Conservation (phyloP, 345 rosid genomes). For the Pistacia integerrima region DNA sequence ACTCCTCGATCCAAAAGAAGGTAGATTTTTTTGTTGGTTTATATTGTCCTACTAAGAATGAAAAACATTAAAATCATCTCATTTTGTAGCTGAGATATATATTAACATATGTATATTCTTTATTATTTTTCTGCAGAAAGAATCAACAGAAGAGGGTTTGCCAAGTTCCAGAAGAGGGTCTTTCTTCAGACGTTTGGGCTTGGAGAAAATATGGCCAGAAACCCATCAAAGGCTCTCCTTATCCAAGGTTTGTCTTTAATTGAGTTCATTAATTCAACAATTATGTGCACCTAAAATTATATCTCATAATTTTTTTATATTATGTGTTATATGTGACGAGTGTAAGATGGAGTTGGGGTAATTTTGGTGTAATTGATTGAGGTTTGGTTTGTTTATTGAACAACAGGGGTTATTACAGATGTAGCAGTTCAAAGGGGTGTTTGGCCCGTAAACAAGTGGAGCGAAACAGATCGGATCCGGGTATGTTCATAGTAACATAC, state of each 20-base stretch:
- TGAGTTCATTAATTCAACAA: background rate
- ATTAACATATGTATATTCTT: constrained; percentile 1
- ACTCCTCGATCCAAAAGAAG: constrained; percentile 85
- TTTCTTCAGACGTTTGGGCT: constrained; percentile 95
- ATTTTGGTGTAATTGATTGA: constrained; percentile 4
- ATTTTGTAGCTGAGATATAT: background rate
- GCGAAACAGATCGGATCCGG: constrained; percentile 94
- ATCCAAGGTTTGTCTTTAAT: constrained; percentile 62
- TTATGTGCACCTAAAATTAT: no score
- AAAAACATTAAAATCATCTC: background rate
- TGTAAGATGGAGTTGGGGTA: background rate
- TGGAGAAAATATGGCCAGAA: constrained; percentile 99
- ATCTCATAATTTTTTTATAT: background rate
- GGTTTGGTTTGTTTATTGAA: constrained; percentile 11
- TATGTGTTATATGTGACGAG: background rate
- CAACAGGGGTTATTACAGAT: constrained; percentile 90
- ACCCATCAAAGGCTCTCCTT: constrained; percentile 99
- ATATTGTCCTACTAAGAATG: background rate
- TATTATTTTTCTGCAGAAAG: constrained; percentile 51
- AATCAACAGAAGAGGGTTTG: constrained; percentile 82
- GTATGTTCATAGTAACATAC: constrained; percentile 86
- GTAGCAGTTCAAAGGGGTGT: constrained; percentile 95
- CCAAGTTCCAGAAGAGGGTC: constrained; percentile 86
- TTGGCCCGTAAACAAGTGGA: constrained; percentile 98
- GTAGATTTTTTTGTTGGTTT: constrained; percentile 27